Conservation (phyloP, 352 stramenopile species). For the Blastocystis sp. region DNA sequence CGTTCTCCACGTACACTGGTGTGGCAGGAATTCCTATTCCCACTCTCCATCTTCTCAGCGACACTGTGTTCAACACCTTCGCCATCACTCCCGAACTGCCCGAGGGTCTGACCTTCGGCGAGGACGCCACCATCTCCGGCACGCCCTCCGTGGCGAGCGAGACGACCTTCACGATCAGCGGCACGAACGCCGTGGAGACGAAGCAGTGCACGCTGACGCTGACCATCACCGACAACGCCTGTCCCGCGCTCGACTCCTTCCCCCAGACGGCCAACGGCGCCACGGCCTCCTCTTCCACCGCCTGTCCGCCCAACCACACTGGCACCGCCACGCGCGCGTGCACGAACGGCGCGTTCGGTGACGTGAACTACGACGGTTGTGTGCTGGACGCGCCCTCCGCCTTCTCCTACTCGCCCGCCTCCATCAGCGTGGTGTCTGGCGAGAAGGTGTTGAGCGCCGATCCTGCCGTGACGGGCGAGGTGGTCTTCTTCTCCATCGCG, state of each 20-base stretch:
- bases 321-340: neutral
- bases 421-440: neutral
- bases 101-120: neutral
- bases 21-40: neutral
- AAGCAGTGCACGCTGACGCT: neutral
- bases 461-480: neutral
- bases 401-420: neutral
- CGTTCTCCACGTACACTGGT: neutral
- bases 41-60: neutral
- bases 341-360: conserved; percentile 17
- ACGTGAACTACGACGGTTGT: neutral
- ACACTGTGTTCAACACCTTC: neutral
- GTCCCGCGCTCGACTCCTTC: conserved; percentile 29
- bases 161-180: conserved; percentile 6
- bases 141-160: neutral
- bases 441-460: neutral
- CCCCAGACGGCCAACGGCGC: neutral
- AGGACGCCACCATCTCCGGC: neutral
- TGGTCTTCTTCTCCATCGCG: neutral
- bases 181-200: conserved; percentile 9
- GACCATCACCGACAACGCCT: conserved; percentile 21
- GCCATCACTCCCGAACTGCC: neutral
- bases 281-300: neutral
- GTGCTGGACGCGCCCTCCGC: neutral
- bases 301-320: conserved; percentile 23